These are phyloP conservation scores for Grammothele lineata DNA, from an alignment of 768 basidiomycete genomes.

Conservation along the genomic window DNA sequence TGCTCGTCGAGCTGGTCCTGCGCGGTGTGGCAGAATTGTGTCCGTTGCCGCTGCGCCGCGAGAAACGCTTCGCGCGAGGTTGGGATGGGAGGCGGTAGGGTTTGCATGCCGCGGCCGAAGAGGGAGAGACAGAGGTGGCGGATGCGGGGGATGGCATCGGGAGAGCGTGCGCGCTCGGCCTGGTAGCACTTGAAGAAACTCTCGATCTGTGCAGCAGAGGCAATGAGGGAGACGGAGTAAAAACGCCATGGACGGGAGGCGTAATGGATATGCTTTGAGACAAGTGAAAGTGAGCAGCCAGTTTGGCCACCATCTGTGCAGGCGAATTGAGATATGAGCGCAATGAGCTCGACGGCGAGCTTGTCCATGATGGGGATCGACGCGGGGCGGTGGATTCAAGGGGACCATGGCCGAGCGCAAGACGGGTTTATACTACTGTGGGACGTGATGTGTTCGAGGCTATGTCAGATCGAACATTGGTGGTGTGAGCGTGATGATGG, in stretches of 20 bases:
- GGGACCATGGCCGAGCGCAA: too few species aligned
- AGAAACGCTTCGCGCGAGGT: conserved; percentile 11
- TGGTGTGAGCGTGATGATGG: too few species aligned
- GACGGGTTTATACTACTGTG: too few species aligned
- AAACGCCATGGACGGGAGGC: background rate
- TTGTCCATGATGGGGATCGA: background rate
- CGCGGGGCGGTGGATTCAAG: too few species aligned
- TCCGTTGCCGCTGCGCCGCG: conserved; percentile 1
- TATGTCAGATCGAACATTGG: too few species aligned
- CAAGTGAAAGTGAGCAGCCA: background rate
- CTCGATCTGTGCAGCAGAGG: conserved; percentile 2
- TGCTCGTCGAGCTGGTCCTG: conserved; percentile 12
- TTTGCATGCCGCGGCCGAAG: conserved; percentile 3
- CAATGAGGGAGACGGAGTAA: conserved; percentile 5
- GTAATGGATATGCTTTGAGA: background rate
- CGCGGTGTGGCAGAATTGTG: conserved; percentile 7
- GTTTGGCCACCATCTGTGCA: background rate
- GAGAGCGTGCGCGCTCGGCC: background rate
- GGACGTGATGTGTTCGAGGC: too few species aligned
- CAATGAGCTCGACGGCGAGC: background rate
- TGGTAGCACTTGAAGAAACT: conserved; percentile 3
- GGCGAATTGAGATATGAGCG: background rate
- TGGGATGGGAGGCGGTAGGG: background rate
- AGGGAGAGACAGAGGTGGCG: conserved; percentile 15
- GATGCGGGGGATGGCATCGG: conserved; percentile 7